Conservation (phyloP, 768 basidiomycete genomes). For the Leucocoprinus sp. region DNA sequence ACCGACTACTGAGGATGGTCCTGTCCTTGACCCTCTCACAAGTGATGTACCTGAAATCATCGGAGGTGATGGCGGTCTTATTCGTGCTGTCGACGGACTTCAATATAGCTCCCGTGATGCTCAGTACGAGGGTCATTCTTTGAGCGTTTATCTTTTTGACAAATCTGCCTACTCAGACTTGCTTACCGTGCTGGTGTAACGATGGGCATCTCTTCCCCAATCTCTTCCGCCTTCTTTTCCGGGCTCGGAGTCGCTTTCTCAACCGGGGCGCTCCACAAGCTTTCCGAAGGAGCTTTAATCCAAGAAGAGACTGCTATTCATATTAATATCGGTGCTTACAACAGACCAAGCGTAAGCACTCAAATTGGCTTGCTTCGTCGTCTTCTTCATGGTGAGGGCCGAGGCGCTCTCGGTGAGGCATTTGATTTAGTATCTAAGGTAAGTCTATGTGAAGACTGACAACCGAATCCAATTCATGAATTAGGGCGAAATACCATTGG, state of each 20-base stretch:
- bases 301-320: conserved; percentile 57
- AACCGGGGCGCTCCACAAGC: conserved; percentile 44
- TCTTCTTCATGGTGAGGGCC: conserved; percentile 34
- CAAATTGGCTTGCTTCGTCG: conserved; percentile 54
- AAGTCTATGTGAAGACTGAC: conserved; percentile 7
- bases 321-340: conserved; percentile 37
- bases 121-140: conserved; percentile 21
- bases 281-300: conserved; percentile 49
- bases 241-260: conserved; percentile 56
- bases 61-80: conserved; percentile 28
- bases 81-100: conserved; percentile 65
- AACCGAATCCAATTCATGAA: background rate
- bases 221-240: conserved; percentile 36
- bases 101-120: conserved; percentile 57
- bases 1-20: conserved; percentile 51
- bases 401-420: conserved; percentile 30
- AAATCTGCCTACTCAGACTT: conserved; percentile 27
- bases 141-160: background rate
- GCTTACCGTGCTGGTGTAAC: conserved; percentile 64
- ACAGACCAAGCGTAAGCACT: conserved; percentile 50
- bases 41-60: conserved; percentile 33
- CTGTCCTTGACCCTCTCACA: conserved; percentile 37
- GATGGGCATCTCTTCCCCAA: conserved; percentile 48
- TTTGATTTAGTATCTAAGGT: conserved; percentile 43
- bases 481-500: conserved; percentile 51